Percentiles rank a stretch among this genome's conserved stretches.
phyloP scores from a whole-genome alignment of 495 filamentous ascomycete species.

The Penicillium macrosclerotiorum region DNA sequence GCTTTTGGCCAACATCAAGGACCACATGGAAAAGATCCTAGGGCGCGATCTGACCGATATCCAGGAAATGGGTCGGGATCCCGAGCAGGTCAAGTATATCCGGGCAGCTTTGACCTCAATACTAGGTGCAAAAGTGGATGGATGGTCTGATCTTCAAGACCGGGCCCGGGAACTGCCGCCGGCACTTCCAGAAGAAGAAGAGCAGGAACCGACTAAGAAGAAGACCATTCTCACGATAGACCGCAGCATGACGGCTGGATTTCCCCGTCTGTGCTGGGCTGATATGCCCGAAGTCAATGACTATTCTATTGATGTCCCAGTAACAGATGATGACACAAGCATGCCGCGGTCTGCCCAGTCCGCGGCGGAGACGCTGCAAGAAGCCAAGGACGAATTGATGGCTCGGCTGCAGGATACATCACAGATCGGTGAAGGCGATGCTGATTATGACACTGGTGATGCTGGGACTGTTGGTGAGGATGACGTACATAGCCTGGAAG shows the following conservation, averaged over 20 bases:
- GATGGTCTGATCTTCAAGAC: constrained; percentile 46
- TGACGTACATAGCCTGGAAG: constrained; percentile 44
- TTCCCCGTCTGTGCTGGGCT: constrained; percentile 47
- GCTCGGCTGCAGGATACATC: constrained; percentile 51
- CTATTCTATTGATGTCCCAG: constrained; percentile 37
- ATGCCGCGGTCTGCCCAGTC: constrained; percentile 55
- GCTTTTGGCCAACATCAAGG: constrained; percentile 49
- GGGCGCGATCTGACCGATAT: constrained; percentile 46
- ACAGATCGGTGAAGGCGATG: constrained; percentile 41
- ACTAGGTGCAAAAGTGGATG: constrained; percentile 47
- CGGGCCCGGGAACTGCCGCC: constrained; percentile 41
- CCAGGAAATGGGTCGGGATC: constrained; percentile 49
- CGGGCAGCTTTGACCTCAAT: constrained; percentile 47
- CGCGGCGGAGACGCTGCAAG: constrained; percentile 52
- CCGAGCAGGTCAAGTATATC: constrained; percentile 48
- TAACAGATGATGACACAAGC: constrained; percentile 48
- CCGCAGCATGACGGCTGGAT: constrained; percentile 43
- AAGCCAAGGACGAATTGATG: constrained; percentile 60
- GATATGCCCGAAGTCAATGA: constrained; percentile 47
- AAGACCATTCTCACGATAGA: constrained; percentile 46
- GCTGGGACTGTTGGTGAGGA: constrained; percentile 46
- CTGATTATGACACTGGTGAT: constrained; percentile 50
- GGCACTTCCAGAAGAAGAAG: constrained; percentile 37
- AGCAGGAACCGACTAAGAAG: constrained; percentile 34
- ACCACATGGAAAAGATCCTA: constrained; percentile 50